Percentiles rank a stretch among this genome's conserved stretches.
Conservation (phyloP, 441 rosid genomes). For the Pelargonium exstipulatum region DNA sequence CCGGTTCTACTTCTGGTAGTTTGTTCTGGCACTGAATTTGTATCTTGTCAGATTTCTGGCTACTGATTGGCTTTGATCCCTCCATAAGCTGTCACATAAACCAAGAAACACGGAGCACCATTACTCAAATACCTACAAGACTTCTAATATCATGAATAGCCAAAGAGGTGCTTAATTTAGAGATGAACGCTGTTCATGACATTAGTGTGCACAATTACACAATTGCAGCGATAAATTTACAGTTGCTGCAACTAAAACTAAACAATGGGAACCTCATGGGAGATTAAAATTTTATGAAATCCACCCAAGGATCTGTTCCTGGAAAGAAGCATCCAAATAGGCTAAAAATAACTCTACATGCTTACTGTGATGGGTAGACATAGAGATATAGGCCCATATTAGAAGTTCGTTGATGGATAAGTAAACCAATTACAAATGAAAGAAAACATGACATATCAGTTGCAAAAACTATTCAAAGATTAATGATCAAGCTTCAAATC, state of each 20-base stretch:
- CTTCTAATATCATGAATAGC: neutral
- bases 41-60: conserved; percentile 24
- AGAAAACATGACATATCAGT: neutral
- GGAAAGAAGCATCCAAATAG: neutral
- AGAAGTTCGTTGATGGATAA: neutral
- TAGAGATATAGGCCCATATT: neutral
- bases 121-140: neutral
- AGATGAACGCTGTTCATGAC: neutral
- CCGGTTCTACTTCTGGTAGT: conserved; percentile 21
- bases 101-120: conserved; percentile 1
- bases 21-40: conserved; percentile 13
- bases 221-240: neutral
- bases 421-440: neutral
- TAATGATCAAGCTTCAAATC: neutral
- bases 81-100: conserved; percentile 27
- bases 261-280: neutral
- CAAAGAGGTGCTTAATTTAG: neutral
- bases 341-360: neutral
- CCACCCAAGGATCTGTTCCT: neutral
- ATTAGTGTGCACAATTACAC: neutral
- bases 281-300: neutral
- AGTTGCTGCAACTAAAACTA: neutral
- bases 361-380: too few relatives aligned
- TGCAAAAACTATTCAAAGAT: neutral
- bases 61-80: conserved; percentile 20